These are phyloP conservation scores for Metahyphopichia silvanorum DNA, from an alignment of 805 yeast species.

Conservation along the genomic window DNA sequence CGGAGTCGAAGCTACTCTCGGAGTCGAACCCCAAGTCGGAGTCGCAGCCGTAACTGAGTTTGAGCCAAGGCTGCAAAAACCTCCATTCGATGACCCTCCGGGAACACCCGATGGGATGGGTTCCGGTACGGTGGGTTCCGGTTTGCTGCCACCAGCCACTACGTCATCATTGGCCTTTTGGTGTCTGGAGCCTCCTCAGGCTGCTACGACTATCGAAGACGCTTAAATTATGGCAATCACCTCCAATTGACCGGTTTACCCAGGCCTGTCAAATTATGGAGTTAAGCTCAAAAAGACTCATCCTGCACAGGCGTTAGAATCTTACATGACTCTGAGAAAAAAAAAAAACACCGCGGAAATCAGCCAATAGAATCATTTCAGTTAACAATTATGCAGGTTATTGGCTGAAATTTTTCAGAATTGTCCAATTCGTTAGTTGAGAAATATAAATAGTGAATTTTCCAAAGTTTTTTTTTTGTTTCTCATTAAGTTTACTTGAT, in stretches of 20 bases:
- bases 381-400: conserved; percentile 2
- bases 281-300: too few relatives aligned
- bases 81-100: neutral
- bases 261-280: too few relatives aligned
- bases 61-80: too few relatives aligned
- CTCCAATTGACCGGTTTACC: too few relatives aligned
- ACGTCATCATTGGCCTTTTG: neutral
- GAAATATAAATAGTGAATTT: neutral
- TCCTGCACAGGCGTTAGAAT: too few relatives aligned
- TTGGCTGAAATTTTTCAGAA: conserved; percentile 2
- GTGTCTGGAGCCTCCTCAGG: too few relatives aligned
- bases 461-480: neutral
- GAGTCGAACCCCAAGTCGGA: conserved; percentile 1
- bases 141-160: neutral
- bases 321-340: too few relatives aligned
- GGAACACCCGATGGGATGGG: too few relatives aligned
- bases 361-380: conserved; percentile 2
- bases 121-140: too few relatives aligned
- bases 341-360: neutral
- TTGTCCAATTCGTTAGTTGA: neutral
- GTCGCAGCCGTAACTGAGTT: too few relatives aligned
- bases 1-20: conserved; percentile 7
- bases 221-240: too few relatives aligned
- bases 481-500: conserved; percentile 1
- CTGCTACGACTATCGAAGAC: too few relatives aligned